Conservation (phyloP, 192 early-diverging fungal genomes). For the Backusella parvicylindrica region DNA sequence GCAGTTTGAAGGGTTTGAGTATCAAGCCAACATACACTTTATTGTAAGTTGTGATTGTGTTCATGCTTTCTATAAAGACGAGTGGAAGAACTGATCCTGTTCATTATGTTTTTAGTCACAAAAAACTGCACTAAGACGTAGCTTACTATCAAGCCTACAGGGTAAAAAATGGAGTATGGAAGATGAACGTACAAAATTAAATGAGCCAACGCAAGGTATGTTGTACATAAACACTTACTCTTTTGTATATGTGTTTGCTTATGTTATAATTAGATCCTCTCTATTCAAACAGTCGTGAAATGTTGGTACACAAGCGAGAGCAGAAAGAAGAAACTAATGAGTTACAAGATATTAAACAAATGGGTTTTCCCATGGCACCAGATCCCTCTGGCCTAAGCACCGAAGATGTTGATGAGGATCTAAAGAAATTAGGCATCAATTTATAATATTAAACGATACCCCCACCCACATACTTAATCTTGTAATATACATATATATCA, state of each 20-base stretch:
- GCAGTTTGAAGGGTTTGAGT: slow-evolving; percentile 40
- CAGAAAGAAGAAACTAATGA: slow-evolving; percentile 37
- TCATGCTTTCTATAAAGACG: not conserved
- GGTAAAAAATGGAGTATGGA: slow-evolving; percentile 28
- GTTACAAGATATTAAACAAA: slow-evolving; percentile 36
- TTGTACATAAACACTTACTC: not conserved
- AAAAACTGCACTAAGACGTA: slow-evolving; percentile 28
- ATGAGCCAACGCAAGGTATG: slow-evolving; percentile 26
- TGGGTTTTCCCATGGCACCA: slow-evolving; percentile 42
- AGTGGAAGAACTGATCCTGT: not conserved
- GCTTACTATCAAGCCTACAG: slow-evolving; percentile 21
- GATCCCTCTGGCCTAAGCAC: slow-evolving; percentile 15
- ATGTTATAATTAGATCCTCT: not conserved
- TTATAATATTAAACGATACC: not conserved
- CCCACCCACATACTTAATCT: not conserved
- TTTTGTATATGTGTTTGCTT: not conserved
- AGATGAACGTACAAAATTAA: slow-evolving; percentile 28
- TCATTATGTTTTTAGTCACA: slow-evolving; percentile 14
- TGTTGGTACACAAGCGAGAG: slow-evolving; percentile 36
- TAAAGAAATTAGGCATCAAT: slow-evolving; percentile 41
- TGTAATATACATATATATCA: not conserved
- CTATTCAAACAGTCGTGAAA: slow-evolving; percentile 25
- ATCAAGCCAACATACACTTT: slow-evolving; percentile 45
- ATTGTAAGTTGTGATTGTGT: too few relatives aligned
- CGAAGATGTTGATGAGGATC: slow-evolving; percentile 43